Base-by-base conservation (phyloP, 202 grass and related monocot species). In the Saccharum hybrid region DNA sequence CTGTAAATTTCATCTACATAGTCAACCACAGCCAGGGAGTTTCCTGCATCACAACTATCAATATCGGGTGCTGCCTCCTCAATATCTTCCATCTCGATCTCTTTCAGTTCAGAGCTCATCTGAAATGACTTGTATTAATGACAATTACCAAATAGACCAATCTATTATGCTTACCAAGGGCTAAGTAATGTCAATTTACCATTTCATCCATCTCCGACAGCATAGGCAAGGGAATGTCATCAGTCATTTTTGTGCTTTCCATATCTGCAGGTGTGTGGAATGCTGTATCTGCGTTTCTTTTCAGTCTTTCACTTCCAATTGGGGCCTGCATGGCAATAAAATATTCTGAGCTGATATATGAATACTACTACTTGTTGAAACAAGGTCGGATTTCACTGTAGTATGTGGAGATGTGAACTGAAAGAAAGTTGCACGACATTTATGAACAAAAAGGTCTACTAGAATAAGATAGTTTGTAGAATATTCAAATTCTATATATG, bases 1-100 rank as follows among this genome's bases (percentile, higher is more conserved):
- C 81, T 71, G 46, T 94, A 91, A 75, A 97, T 92, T 68, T 97
- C 94, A 5, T 92, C 91, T 0, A 94, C 87, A 68, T 97, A 97
- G 15, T 97, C 91, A 64, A 88, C 88, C 52, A 94, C 90, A 5
- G 89, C 90, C 9, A 97, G 88, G 19, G 90, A 86, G 71, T 97
- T 90, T 2, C 89, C 79, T 23, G 79, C 52, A 72, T 97, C 94
- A 13, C 78, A 86, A 54, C 83, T 90, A 69, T 97, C 94, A 57
- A 97, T 97, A 80, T 94, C 85, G 4, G 83, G 88, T 86, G 86
- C 70, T 60, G 63, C 72, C 66, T 88, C 84, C 49, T 90, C 91
- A 7, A 83, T 78, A 85, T 92, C 90, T 73, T 94, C 87, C 90
- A 94, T 94, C 66, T 94, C 90, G 2, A 94, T 91, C 26, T 94